These are phyloP conservation scores for Litsea cubeba DNA, from an alignment of 164 flowering plant species.

Conservation along the genomic window DNA sequence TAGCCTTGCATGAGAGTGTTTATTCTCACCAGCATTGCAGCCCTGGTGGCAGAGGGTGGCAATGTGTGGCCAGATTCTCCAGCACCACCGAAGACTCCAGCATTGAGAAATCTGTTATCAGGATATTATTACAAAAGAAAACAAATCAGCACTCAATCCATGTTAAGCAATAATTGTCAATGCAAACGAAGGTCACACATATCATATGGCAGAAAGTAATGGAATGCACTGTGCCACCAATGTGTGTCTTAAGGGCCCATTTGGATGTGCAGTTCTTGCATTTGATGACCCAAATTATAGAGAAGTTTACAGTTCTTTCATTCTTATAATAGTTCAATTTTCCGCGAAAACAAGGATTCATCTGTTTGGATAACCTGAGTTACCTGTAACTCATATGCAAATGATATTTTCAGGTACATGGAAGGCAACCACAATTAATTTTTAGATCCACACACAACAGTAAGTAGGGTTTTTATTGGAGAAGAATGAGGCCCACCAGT, in stretches of 20 bases:
- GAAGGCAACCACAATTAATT: too few relatives aligned
- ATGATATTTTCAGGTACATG: too few relatives aligned
- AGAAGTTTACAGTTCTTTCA: too few relatives aligned
- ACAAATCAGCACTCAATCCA: neutral
- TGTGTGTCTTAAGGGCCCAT: too few relatives aligned
- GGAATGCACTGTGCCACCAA: too few relatives aligned
- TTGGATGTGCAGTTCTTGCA: too few relatives aligned
- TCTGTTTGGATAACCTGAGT: too few relatives aligned
- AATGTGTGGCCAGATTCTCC: neutral
- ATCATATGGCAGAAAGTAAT: too few relatives aligned
- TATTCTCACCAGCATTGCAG: slow-evolving; percentile 34
- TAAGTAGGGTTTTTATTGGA: neutral
- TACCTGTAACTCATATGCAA: too few relatives aligned
- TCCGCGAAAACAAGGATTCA: too few relatives aligned
- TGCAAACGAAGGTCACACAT: neutral
- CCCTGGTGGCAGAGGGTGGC: slow-evolving; percentile 20
- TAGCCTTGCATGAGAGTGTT: slow-evolving; percentile 37
- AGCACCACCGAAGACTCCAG: slow-evolving; percentile 1
- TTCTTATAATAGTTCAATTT: too few relatives aligned
- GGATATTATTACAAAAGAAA: neutral
- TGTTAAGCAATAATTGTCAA: neutral
- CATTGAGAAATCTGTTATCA: slow-evolving; percentile 9
- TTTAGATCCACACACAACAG: neutral
- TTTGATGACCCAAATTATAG: too few relatives aligned
- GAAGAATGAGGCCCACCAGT: neutral